Base-by-base conservation (phyloP, 2,329 filamentous ascomycete genomes). In the Aureobasidium namibiae region DNA sequence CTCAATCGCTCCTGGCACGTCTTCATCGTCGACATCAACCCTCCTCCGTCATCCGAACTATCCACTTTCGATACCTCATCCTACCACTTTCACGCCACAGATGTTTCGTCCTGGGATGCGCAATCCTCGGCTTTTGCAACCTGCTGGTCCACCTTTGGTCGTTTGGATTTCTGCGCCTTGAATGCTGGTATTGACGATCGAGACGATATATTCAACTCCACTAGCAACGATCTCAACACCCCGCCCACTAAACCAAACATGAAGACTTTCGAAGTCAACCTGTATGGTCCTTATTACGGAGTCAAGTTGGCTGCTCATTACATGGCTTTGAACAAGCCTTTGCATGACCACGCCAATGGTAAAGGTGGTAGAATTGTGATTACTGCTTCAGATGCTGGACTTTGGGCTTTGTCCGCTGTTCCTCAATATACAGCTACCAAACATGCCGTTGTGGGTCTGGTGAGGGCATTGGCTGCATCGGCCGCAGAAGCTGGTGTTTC, bases 1-100 rank as follows among this genome's bases (percentile, higher is more conserved):
- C 63, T 73, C 57, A 59, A 66, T 34, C 68, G 70, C 60, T 63
- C 65, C 61, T 78, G 72, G 69, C 65, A 67, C 60, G 74, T 78
- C 34, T 69, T 74, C n/a, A 72, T 78, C 62, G 74, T 72, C 18
- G 77, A 79, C 61, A 61, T 78, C 42, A 76, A 78, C 53, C 60
- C 68, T 1, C 72, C 73, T 6, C 66, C 68, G 21, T 41, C 61
- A 24, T 29, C 41, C 4, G 41, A 46, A 46, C 42, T 57, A 2
- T 46, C 42, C 26, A 11, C 18, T 11, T 14, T 56, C 62, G 2
- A 63, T 69, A 4, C 59, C 61, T 5, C 61, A 67, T 6, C 66
- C 67, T 21, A 67, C 65, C 39, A 62, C 64, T 24, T 76, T 72
- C 67, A 68, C 58, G 66, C 68, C 59, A 68, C 67, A 53, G 66